Percentiles rank a stretch among this genome's conserved stretches.
phyloP scores from a whole-genome alignment of 352 stramenopile genomes.

The Globisporangium parvum region DNA sequence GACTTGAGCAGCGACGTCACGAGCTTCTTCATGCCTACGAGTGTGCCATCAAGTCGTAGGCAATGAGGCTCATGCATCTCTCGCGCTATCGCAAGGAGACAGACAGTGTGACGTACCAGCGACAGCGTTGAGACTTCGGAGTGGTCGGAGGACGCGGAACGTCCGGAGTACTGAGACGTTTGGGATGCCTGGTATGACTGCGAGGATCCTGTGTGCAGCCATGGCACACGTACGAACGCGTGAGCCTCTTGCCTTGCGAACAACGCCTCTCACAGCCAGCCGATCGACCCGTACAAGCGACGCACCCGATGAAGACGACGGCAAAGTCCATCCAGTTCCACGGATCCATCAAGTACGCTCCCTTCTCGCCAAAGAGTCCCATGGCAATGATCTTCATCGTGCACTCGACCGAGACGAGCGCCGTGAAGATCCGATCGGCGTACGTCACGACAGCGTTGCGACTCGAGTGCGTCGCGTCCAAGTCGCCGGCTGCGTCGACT shows the following conservation, averaged over 20 bases:
- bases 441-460: slow-evolving; percentile 59
- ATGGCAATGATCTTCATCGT: slow-evolving; percentile 88
- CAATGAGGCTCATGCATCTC: neutral
- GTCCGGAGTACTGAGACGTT: slow-evolving; percentile 55
- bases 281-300: neutral
- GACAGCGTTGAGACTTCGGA: slow-evolving; percentile 56
- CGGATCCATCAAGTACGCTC: slow-evolving; percentile 77
- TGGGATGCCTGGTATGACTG: slow-evolving; percentile 53
- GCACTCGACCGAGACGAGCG: slow-evolving; percentile 84
- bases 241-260: neutral
- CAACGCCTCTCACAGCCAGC: no score
- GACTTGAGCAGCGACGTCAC: slow-evolving; percentile 70
- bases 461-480: slow-evolving; percentile 32
- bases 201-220: slow-evolving; percentile 32
- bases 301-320: slow-evolving; percentile 81
- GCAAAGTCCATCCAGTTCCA: slow-evolving; percentile 91
- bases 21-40: slow-evolving; percentile 67
- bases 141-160: slow-evolving; percentile 53
- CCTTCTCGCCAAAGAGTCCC: slow-evolving; percentile 61
- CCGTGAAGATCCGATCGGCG: slow-evolving; percentile 47
- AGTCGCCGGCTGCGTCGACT: slow-evolving; percentile 30
- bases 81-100: neutral
- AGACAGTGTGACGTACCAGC: slow-evolving; percentile 24
- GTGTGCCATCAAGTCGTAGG: neutral
- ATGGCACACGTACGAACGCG: neutral